These are phyloP conservation scores for Solanum sejunctum DNA, from an alignment of 257 asterid species.

Conservation along the genomic window DNA sequence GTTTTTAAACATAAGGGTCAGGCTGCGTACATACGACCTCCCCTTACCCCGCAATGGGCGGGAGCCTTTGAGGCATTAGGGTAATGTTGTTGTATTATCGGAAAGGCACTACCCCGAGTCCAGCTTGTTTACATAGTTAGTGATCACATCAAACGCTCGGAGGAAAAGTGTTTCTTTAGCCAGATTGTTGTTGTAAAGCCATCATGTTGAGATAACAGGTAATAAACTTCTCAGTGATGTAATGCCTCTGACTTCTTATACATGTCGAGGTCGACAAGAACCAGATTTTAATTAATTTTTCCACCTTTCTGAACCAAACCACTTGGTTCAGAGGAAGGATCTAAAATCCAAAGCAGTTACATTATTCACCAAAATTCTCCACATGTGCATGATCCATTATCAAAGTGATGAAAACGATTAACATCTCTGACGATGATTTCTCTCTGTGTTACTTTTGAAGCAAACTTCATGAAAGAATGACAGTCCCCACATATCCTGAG, in stretches of 20 bases:
- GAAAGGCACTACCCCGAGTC: background rate
- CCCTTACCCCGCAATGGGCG: too few species aligned
- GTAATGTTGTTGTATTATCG: too few species aligned
- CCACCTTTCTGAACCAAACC: background rate
- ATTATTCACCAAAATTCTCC: slow-evolving; percentile 64
- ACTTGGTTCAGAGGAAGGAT: background rate
- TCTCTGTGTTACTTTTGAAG: slow-evolving; percentile 48
- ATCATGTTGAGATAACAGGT: background rate
- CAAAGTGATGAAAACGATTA: slow-evolving; percentile 78
- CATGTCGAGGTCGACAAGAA: background rate
- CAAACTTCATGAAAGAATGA: slow-evolving; percentile 81
- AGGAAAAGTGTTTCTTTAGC: background rate
- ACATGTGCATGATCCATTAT: slow-evolving; percentile 66
- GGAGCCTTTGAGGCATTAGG: too few species aligned
- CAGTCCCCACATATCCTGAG: slow-evolving; percentile 90
- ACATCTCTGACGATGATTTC: slow-evolving; percentile 73
- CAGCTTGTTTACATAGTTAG: background rate
- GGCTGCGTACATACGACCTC: too few species aligned
- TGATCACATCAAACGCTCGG: background rate
- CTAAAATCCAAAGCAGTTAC: background rate
- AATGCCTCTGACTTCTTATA: background rate
- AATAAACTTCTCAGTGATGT: background rate
- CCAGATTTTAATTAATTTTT: background rate
- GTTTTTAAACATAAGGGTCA: too few species aligned
- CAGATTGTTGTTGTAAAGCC: background rate